Evolutionary conservation across 2,329 filamentous ascomycete genomes (phyloP).

Genomic region (Beauveria rudraprayagi): DNA sequence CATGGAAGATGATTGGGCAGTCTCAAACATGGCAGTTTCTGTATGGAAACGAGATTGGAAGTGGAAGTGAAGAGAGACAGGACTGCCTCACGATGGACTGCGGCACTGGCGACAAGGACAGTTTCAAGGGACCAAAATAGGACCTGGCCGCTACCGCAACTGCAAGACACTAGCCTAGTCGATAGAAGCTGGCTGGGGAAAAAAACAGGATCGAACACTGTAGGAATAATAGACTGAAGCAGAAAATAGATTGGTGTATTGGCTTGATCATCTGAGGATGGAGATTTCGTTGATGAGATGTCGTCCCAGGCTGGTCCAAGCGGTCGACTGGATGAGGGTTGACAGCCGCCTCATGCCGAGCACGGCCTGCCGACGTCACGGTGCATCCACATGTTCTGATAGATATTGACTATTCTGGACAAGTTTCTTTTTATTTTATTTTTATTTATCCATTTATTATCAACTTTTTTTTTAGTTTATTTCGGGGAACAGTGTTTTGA

Average conservation of each 20-base stretch:
- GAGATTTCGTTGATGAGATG: not conserved
- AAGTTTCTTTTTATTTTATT: not conserved
- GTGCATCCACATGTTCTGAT: not conserved
- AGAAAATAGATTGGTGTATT: too few species aligned
- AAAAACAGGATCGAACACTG: too few species aligned
- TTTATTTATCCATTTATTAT: not conserved
- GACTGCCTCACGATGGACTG: not conserved
- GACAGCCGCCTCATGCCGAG: not conserved
- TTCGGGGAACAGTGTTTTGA: not conserved
- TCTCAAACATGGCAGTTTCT: not conserved
- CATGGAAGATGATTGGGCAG: not conserved
- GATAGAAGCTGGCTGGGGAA: not conserved
- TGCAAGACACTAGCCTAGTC: not conserved
- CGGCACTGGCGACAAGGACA: not conserved
- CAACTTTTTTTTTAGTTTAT: not conserved
- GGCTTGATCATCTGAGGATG: too few species aligned
- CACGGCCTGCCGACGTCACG: not conserved
- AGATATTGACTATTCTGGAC: not conserved
- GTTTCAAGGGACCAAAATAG: conserved; percentile 7
- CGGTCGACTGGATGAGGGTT: too few species aligned
- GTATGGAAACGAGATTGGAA: not conserved
- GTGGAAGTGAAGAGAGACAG: not conserved
- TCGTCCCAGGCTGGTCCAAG: too few species aligned
- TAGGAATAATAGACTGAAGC: not conserved
- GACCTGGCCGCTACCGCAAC: not conserved